These are phyloP conservation scores for Boletellus ananiceps DNA, from an alignment of 768 basidiomycete genomes.

Conservation along the genomic window DNA sequence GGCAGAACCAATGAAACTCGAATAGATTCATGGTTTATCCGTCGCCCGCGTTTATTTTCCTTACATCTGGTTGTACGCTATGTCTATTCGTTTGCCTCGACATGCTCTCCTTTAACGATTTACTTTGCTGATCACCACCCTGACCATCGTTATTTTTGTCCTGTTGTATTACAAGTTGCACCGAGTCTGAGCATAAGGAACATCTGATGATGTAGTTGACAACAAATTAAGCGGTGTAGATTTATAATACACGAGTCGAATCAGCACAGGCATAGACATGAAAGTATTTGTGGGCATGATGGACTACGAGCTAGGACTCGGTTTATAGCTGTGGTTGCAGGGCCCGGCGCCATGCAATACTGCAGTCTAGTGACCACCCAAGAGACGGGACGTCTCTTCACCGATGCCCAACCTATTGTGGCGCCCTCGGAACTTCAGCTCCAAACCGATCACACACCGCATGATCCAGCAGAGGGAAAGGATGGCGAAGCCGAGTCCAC, in stretches of 20 bases:
- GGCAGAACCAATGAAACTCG: slow-evolving; percentile 42
- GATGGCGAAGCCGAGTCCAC: slow-evolving; percentile 57
- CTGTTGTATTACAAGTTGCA: slow-evolving; percentile 20
- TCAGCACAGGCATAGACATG: slow-evolving; percentile 5
- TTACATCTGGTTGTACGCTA: slow-evolving; percentile 5
- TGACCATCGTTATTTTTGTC: slow-evolving; percentile 2
- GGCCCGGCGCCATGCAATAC: background rate
- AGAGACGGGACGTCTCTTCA: slow-evolving; percentile 30
- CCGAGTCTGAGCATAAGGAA: slow-evolving; percentile 8
- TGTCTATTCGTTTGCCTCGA: slow-evolving; percentile 8
- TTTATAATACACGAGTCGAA: slow-evolving; percentile 8
- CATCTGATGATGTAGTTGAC: background rate
- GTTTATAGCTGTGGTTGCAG: background rate
- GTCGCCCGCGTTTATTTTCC: background rate
- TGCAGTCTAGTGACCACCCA: slow-evolving; percentile 22
- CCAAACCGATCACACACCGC: slow-evolving; percentile 46
- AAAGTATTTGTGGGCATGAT: slow-evolving; percentile 4
- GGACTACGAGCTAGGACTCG: background rate
- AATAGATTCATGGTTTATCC: slow-evolving; percentile 17
- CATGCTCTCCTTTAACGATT: background rate
- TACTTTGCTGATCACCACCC: slow-evolving; percentile 12
- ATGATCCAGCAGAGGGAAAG: slow-evolving; percentile 60
- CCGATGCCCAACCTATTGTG: slow-evolving; percentile 31
- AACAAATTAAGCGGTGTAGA: slow-evolving; percentile 17
- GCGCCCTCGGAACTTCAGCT: slow-evolving; percentile 32